phyloP scores from a whole-genome alignment of 2,329 filamentous ascomycete species.

The Alternaria sp. region DNA sequence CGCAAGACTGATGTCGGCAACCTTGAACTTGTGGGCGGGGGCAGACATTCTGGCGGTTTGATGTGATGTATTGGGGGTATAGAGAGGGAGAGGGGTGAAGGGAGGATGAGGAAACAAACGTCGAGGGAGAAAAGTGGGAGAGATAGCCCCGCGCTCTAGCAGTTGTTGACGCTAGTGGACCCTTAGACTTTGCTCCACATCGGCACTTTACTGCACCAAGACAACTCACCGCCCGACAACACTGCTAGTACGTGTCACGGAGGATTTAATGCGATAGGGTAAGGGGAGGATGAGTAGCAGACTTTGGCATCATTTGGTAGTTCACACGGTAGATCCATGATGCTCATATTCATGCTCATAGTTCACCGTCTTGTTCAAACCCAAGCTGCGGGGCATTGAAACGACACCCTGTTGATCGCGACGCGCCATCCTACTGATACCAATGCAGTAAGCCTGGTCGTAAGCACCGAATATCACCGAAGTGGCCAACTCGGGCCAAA shows the following conservation, averaged over 20 bases:
- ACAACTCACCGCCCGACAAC: conserved; percentile 5
- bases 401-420: conserved; percentile 9
- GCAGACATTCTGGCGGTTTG: conserved; percentile 64
- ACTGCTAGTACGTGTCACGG: neutral
- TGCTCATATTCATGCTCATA: neutral
- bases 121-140: conserved; percentile 16
- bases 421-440: conserved; percentile 1
- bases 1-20: conserved; percentile 94
- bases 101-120: conserved; percentile 14
- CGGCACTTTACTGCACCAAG: conserved; percentile 10
- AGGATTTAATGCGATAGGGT: neutral
- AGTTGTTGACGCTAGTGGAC: conserved; percentile 15
- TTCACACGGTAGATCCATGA: neutral
- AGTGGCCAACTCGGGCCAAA: neutral
- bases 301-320: neutral
- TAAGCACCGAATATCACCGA: conserved; percentile 8
- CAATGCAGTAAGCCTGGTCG: conserved; percentile 3
- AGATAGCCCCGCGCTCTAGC: conserved; percentile 20
- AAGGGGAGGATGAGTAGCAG: neutral
- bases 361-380: neutral
- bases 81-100: conserved; percentile 17
- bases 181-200: conserved; percentile 10
- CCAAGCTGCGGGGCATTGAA: conserved; percentile 6
- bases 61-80: conserved; percentile 15
- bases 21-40: conserved; percentile 94